A percentile compares a stretch with the other conserved stretches of the same genome.
These are phyloP conservation scores for Ophiostoma triangulosporum DNA, from an alignment of 2,329 filamentous ascomycete species.

Conservation along the genomic window DNA sequence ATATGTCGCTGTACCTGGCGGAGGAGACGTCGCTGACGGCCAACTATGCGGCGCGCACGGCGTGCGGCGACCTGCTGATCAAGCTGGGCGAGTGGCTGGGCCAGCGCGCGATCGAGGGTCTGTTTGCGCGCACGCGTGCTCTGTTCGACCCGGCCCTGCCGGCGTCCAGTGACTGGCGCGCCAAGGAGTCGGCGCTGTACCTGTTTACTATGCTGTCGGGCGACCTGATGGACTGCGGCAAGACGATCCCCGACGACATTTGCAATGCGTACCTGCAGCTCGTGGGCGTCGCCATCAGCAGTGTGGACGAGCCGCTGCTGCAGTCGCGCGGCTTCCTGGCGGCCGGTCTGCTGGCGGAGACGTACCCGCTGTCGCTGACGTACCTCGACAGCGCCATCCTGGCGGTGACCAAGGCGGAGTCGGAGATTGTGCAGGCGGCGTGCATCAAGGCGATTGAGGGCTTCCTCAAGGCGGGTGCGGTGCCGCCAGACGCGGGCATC, in stretches of 20 bases:
- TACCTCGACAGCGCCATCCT: conserved; percentile 63
- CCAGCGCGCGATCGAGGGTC: conserved; percentile 59
- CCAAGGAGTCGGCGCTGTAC: conserved; percentile 70
- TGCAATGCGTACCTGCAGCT: conserved; percentile 66
- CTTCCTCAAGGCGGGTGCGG: conserved; percentile 32
- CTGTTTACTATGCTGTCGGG: conserved; percentile 72
- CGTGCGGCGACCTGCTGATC: conserved; percentile 81
- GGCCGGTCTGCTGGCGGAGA: conserved; percentile 64
- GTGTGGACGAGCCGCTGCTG: conserved; percentile 58
- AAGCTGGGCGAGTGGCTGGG: conserved; percentile 87
- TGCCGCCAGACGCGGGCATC: background rate
- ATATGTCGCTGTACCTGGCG: conserved; percentile 87
- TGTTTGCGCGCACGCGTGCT: conserved; percentile 62
- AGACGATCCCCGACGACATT: conserved; percentile 54
- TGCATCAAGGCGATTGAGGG: conserved; percentile 77
- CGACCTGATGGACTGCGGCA: conserved; percentile 75
- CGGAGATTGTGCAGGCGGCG: conserved; percentile 76
- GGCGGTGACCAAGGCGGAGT: conserved; percentile 56
- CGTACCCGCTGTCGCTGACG: conserved; percentile 47
- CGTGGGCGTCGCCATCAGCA: conserved; percentile 62
- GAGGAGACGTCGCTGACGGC: conserved; percentile 91
- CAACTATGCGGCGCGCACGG: conserved; percentile 90
- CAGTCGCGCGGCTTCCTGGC: conserved; percentile 79
- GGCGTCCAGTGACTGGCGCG: conserved; percentile 33
- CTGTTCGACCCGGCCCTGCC: conserved; percentile 46